phyloP scores from a whole-genome alignment of 1,284 basidiomycete species.

The Rhizoctonia solani region DNA sequence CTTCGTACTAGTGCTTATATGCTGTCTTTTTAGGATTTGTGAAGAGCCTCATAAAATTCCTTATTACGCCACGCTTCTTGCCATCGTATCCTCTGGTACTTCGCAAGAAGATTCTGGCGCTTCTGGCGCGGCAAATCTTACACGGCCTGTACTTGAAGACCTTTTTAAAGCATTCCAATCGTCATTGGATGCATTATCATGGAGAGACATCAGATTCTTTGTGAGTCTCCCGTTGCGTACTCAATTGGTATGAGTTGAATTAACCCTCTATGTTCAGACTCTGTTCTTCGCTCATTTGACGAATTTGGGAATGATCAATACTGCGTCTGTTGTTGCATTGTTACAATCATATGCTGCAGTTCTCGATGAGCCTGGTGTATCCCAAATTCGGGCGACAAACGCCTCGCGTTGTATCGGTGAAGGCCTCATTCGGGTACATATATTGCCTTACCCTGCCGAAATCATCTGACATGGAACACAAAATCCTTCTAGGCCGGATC shows the following conservation, averaged over 20 bases:
- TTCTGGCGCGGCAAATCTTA: slow-evolving; percentile 49
- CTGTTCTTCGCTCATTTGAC: slow-evolving; percentile 90
- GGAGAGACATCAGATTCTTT: slow-evolving; percentile 84
- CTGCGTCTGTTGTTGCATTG: slow-evolving; percentile 74
- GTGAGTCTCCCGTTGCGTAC: slow-evolving; percentile 55
- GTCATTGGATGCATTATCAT: slow-evolving; percentile 82
- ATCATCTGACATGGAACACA: slow-evolving; percentile 39
- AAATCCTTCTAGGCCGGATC: slow-evolving; percentile 40
- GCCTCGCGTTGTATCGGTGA: slow-evolving; percentile 87
- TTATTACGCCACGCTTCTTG: slow-evolving; percentile 84
- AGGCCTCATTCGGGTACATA: slow-evolving; percentile 76
- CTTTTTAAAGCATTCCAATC: slow-evolving; percentile 85
- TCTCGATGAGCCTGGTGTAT: slow-evolving; percentile 87
- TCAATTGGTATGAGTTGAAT: not conserved
- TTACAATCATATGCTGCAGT: slow-evolving; percentile 83
- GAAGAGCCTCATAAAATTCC: slow-evolving; percentile 93
- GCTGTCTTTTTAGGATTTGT: slow-evolving; percentile 60
- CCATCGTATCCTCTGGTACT: slow-evolving; percentile 59
- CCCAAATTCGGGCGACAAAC: slow-evolving; percentile 80
- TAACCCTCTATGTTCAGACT: slow-evolving; percentile 55
- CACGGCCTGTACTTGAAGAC: slow-evolving; percentile 81
- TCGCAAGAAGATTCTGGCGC: slow-evolving; percentile 34
- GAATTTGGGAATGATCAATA: slow-evolving; percentile 70
- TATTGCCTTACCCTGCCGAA: not conserved
- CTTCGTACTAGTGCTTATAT: slow-evolving; percentile 31